Evolutionary conservation across 495 filamentous ascomycete species (phyloP), one percentile per base, ranked within the genome.

Genomic region (Trichodelitschia bisporula): DNA sequence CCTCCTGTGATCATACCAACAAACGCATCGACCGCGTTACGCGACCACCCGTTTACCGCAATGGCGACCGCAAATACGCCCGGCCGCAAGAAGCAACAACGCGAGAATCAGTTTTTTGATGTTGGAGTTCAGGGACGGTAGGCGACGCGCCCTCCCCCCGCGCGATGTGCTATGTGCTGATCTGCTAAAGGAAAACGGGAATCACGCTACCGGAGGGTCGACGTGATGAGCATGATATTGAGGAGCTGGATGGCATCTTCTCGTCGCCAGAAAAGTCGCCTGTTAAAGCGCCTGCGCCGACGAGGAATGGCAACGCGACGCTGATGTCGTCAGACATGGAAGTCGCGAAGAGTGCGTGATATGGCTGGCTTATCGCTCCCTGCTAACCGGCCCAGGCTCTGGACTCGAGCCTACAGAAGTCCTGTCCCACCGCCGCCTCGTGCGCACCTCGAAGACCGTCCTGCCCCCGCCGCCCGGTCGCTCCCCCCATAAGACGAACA

Each of bases 211-310:
- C 66, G 44, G 79, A 93, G 50, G 77, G 77, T 24, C 53, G 73
- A 31, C 72, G 79, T 52, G 80, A 95, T 53, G 86, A 82, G 45
- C 56, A 90, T 60, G 86, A 89, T 48, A 64, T 97, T 52, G 80
- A 95, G 48, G 68, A 69, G 19, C 60, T 91, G 31, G 73, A 78
- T 15, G 62, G 61, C 29, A 66, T 92, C 39, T 95, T 92, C 50
- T 92, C 82, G 2, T 91, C 84, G 8, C 83, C 84, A 18, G 66
- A 61, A 33, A 76, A 72, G 36, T 47, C 58, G 4, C 57, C 66
- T 12, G n/a, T n/a, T n/a, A n/a, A n/a, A n/a, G n/a, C n/a, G n/a
- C n/a, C n/a, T n/a, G n/a, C n/a, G n/a, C 30, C 56, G 9, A 48
- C 50, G 37, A 41, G 44, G 18, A 53, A 55, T 36, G 52, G 49